phyloP scores from a whole-genome alignment of 148 eudicot genomes.

The Rhododendron vialii region DNA sequence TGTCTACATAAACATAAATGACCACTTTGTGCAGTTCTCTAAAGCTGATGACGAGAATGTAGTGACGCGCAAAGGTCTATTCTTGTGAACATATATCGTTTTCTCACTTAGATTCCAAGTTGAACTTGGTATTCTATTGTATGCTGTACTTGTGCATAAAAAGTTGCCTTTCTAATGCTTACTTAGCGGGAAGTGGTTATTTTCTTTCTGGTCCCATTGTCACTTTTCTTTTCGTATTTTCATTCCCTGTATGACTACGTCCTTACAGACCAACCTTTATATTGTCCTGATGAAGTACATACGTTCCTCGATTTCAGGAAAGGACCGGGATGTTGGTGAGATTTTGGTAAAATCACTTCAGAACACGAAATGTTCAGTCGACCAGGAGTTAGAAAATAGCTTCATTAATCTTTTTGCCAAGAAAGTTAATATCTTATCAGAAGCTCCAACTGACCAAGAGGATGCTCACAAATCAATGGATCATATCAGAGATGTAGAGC shows the following conservation, averaged over 20 bases:
- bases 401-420: slow-evolving; percentile 57
- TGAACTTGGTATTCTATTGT: neutral
- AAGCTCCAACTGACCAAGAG: slow-evolving; percentile 17
- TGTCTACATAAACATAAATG: slow-evolving; percentile 81
- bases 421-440: slow-evolving; percentile 18
- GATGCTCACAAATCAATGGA: slow-evolving; percentile 25
- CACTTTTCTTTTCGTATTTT: neutral
- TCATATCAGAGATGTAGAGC: slow-evolving; percentile 18
- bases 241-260: neutral
- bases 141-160: neutral
- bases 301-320: slow-evolving; percentile 35
- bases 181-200: neutral
- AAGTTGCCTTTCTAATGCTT: neutral
- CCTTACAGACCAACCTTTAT: neutral
- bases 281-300: neutral
- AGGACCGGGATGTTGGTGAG: slow-evolving; percentile 64
- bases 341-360: slow-evolving; percentile 80
- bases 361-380: slow-evolving; percentile 61
- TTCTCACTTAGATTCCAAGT: neutral
- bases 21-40: slow-evolving; percentile 85
- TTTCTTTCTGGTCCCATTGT: neutral
- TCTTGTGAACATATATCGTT: neutral
- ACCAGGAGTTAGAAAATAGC: slow-evolving; percentile 70
- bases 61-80: slow-evolving; percentile 38
- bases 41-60: slow-evolving; percentile 56